phyloP scores from a whole-genome alignment of 371 early-diverging fungal genomes.

The Rhizopus sp. region DNA sequence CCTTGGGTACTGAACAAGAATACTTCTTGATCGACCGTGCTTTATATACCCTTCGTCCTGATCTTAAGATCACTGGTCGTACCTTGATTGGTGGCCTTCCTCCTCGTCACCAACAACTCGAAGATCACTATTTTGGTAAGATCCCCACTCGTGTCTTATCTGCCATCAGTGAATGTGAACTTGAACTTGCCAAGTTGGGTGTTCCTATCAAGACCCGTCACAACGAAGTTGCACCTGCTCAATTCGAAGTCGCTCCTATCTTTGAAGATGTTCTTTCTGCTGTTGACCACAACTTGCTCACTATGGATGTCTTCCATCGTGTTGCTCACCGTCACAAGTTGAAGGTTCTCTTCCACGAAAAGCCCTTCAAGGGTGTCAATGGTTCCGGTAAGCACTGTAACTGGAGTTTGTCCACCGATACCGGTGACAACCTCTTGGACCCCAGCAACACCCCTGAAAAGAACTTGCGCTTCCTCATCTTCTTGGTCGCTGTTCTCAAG shows the following conservation, averaged over 20 bases:
- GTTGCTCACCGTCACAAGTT: slow-evolving; percentile 96
- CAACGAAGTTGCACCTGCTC: slow-evolving; percentile 99
- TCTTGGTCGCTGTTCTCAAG: slow-evolving; percentile 88
- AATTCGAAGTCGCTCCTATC: slow-evolving; percentile 97
- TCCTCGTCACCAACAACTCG: slow-evolving; percentile 97
- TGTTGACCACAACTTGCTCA: slow-evolving; percentile 98
- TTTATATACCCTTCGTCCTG: slow-evolving; percentile 90
- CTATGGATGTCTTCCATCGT: slow-evolving; percentile 96
- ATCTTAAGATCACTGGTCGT: slow-evolving; percentile 95
- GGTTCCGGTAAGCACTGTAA: slow-evolving; percentile 99
- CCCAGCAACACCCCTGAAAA: slow-evolving; percentile 92
- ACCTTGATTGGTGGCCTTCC: slow-evolving; percentile 92
- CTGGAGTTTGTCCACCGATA: slow-evolving; percentile 96
- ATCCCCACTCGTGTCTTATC: slow-evolving; percentile 94
- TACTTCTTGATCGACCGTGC: slow-evolving; percentile 96
- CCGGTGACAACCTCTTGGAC: slow-evolving; percentile 94
- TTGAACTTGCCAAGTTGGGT: slow-evolving; percentile 92
- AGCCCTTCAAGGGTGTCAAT: slow-evolving; percentile 98
- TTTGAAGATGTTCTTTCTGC: slow-evolving; percentile 96
- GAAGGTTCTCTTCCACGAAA: slow-evolving; percentile 97
- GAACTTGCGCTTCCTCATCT: slow-evolving; percentile 95
- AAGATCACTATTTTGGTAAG: slow-evolving; percentile 98
- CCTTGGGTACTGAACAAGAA: slow-evolving; percentile 97
- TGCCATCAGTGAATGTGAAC: slow-evolving; percentile 90
- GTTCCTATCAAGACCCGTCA: slow-evolving; percentile 98